Percentiles rank a stretch among this genome's conserved stretches.
These are phyloP conservation scores for Salix dunnii DNA, from an alignment of 345 rosid species.

Conservation along the genomic window DNA sequence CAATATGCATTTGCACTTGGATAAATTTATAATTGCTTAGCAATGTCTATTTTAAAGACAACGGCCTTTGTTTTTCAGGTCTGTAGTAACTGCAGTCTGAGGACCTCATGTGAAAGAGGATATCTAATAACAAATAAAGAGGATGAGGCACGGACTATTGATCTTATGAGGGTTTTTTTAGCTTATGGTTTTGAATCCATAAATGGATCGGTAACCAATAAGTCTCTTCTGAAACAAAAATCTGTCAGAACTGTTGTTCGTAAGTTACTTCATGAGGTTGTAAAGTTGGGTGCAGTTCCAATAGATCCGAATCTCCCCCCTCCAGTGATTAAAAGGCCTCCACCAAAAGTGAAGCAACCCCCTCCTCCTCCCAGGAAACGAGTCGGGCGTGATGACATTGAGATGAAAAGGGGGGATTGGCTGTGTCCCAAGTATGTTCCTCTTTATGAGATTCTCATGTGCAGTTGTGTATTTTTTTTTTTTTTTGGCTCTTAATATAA, in stretches of 20 bases:
- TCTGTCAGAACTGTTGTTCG: constrained; percentile 74
- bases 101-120: constrained; percentile 81
- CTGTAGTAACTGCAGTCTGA: constrained; percentile 90
- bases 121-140: constrained; percentile 83
- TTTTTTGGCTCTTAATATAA: background rate
- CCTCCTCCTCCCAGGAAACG: constrained; percentile 88
- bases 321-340: constrained; percentile 77
- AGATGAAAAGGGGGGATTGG: constrained; percentile 99
- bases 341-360: constrained; percentile 94
- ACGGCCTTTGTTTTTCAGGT: constrained; percentile 50
- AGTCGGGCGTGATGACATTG: constrained; percentile 94
- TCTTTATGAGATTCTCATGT: background rate
- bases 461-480: background rate
- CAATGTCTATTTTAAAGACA: constrained; percentile 20
- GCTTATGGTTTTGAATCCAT: constrained; percentile 71
- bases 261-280: constrained; percentile 80
- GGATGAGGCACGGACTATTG: constrained; percentile 89
- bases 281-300: constrained; percentile 83
- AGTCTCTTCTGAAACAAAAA: constrained; percentile 64
- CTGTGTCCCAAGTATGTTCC: constrained; percentile 82
- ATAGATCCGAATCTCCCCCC: constrained; percentile 95
- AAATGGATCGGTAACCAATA: constrained; percentile 53
- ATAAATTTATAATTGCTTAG: constrained; percentile 12
- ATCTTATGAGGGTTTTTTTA: constrained; percentile 74
- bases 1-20: background rate